Base-by-base conservation (phyloP, 108 stramenopile species). In the Pelagomonas calceolata region DNA sequence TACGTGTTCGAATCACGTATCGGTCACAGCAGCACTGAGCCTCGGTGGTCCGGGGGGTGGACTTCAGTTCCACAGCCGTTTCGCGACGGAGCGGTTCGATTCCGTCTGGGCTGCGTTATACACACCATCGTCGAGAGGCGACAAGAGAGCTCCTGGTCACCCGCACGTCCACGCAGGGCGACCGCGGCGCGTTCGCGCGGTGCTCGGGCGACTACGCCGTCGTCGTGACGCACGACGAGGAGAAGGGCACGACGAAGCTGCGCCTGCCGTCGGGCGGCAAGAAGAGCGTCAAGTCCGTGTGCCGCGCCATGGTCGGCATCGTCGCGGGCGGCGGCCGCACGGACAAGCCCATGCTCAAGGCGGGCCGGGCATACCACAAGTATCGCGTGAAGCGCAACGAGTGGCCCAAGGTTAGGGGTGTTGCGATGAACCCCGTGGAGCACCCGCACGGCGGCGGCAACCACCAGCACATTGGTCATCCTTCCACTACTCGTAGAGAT, bases 371-470 rank as follows among this genome's bases (percentile, higher is more conserved):
- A 51, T 99, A 90, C 94, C 94, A 98, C 96, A 99, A 99, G 93
- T 99, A 94, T 84, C 89, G 93, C 78, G 98, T 96, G 69, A 99
- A 99, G 91, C 90, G 98, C 66, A 99, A 99, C 93, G 96, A 95
- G 90, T 99, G 98, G 98, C 98, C 98, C 68, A 95, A 92, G 89
- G 95, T 99, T 82, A 88, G 98, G 83, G 98, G 98, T 94, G 98
- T 99, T 68, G 98, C 98, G 32, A 98, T 95, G 87, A 99, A 99
- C 80, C 98, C 98, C 30, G 98, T 98, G 72, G 98, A 99, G 95
- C 98, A 99, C 81, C 97, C 97, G 67, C 87, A 88, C 91, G 98
- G 98, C 78, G 98, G 98, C 80, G 98, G 97, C 92, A 98, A 98
- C 95, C 97, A 99, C 83, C 97, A 99, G 91, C 97, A 98, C 91